Base-by-base conservation (phyloP, 192 early-diverging fungal species). In the Rhizophagus clarus region DNA sequence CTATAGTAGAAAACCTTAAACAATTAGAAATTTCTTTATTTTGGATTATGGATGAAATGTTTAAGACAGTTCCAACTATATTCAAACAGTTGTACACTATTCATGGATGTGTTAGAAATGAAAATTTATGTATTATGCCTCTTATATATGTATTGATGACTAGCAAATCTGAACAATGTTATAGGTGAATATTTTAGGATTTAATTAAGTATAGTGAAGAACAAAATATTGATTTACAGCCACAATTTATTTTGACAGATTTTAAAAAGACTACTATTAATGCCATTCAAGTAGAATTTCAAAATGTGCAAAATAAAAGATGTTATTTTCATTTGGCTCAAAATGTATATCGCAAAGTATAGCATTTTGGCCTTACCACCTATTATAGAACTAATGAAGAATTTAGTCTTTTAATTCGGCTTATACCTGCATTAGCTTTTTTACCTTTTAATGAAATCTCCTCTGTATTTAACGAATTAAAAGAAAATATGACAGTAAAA, bases 1-100 rank as follows among this genome's bases (percentile, higher is more conserved):
- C 29, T 34, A 68, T 29, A 11, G 10, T 68, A 15, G 3, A 9
- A 17, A 68, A 37, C 12, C 9, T 68, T 28, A 4, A 28, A 7
- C 11, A 67, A 29, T 8, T 68, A 17, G 12, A 32, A 12, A 29
- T 68, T 12, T 68, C 34, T 37, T 34, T 4, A 68, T 31, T n/a
- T n/a, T n/a, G n/a, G n/a, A n/a, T n/a, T n/a, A n/a, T n/a, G n/a
- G n/a, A n/a, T n/a, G n/a, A n/a, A n/a, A n/a, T n/a, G n/a, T n/a
- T n/a, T n/a, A n/a, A n/a, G n/a, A n/a, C n/a, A n/a, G n/a, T n/a
- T n/a, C n/a, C n/a, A n/a, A n/a, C n/a, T n/a, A n/a, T n/a, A n/a
- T n/a, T n/a, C n/a, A n/a, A n/a, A n/a, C n/a, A 68, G 34, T 68
- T 68, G 34, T 68, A 68, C 29, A 68, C 29, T 1, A 68, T 68